Evolutionary conservation across 805 yeast species (phyloP).

Genomic region (Candida yuanshanica): DNA sequence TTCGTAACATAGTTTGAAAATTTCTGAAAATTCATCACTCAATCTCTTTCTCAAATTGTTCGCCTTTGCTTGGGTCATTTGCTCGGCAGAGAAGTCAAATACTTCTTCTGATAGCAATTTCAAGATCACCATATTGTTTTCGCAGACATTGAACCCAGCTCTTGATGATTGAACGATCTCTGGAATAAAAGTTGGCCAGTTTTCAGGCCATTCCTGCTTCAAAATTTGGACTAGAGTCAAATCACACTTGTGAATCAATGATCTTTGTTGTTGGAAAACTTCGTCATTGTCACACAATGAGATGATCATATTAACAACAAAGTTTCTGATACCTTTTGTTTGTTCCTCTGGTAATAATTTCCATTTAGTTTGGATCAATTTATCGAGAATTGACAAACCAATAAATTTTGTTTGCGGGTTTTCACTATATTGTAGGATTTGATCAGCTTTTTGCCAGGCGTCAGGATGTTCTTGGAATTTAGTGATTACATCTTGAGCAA

Average conservation of each 20-base stretch:
- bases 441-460: constrained; percentile 92
- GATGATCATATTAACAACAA: constrained; percentile 89
- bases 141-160: constrained; percentile 89
- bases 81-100: constrained; percentile 91
- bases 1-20: constrained; percentile 88
- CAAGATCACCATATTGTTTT: constrained; percentile 92
- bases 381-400: constrained; percentile 86
- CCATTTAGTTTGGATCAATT: constrained; percentile 89
- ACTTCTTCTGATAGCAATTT: constrained; percentile 91
- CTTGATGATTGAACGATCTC: constrained; percentile 83
- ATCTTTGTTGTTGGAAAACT: constrained; percentile 63
- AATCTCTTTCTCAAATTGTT: constrained; percentile 74
- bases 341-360: constrained; percentile 85
- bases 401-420: constrained; percentile 89
- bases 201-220: constrained; percentile 98
- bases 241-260: constrained; percentile 89
- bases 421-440: constrained; percentile 69
- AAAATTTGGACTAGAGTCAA: constrained; percentile 88
- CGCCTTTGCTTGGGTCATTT: constrained; percentile 94
- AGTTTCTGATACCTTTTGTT: constrained; percentile 88
- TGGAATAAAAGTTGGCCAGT: constrained; percentile 96
- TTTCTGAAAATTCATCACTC: constrained; percentile 87
- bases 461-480: constrained; percentile 91
- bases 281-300: constrained; percentile 81
- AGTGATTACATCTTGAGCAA: constrained; percentile 66